Conservation (phyloP, 805 yeast species). For the Suhomyces xylopsoci region DNA sequence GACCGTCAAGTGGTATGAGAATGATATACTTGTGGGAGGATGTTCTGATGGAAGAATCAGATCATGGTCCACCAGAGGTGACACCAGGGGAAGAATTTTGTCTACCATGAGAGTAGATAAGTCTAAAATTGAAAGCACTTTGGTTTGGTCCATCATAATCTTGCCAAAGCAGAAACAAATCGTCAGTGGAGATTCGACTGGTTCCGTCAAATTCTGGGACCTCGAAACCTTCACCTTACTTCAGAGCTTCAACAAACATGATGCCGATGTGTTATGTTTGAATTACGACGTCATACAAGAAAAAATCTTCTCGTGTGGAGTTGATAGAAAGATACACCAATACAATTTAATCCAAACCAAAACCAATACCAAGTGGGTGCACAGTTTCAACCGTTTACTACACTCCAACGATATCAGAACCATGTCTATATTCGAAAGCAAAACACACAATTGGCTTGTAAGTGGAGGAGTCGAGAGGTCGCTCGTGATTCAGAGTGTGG, state of each 20-base stretch:
- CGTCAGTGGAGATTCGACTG: constrained; percentile 97
- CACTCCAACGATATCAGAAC: constrained; percentile 87
- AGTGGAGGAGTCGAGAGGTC: constrained; percentile 83
- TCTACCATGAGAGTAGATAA: constrained; percentile 91
- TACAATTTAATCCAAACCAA: constrained; percentile 47
- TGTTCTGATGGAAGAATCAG: constrained; percentile 93
- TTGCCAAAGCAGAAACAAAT: constrained; percentile 65
- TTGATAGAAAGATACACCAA: constrained; percentile 85
- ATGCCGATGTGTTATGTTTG: constrained; percentile 84
- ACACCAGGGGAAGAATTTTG: constrained; percentile 61
- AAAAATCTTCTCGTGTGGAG: constrained; percentile 81
- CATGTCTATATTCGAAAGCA: constrained; percentile 66
- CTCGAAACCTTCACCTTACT: constrained; percentile 66
- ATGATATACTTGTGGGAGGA: constrained; percentile 76
- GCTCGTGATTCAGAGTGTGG: constrained; percentile 61
- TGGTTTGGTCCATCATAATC: constrained; percentile 82
- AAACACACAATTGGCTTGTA: constrained; percentile 62
- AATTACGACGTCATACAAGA: constrained; percentile 58
- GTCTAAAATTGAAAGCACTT: constrained; percentile 76
- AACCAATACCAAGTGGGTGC: constrained; percentile 62
- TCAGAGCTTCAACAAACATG: constrained; percentile 82
- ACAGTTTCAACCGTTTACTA: constrained; percentile 67
- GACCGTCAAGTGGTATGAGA: constrained; percentile 70
- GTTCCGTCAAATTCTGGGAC: constrained; percentile 92
- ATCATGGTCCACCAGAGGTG: constrained; percentile 62